phyloP scores from a whole-genome alignment of 345 rosid species.

The Nephelium lappaceum region DNA sequence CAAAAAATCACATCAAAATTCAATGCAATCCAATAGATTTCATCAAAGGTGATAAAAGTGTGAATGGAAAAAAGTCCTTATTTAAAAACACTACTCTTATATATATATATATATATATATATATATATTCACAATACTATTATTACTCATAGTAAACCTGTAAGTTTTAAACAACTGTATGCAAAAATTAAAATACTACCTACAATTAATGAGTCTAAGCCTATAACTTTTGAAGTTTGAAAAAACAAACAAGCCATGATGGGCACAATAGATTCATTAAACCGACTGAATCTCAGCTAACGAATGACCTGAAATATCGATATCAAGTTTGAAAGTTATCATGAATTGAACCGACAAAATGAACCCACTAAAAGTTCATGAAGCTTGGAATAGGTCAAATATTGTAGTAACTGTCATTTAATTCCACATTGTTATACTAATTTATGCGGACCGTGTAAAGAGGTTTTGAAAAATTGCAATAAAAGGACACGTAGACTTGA shows the following conservation, averaged over 20 bases:
- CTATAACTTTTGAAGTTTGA: background rate
- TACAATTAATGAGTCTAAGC: background rate
- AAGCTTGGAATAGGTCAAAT: background rate
- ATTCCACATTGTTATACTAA: background rate
- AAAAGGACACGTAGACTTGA: background rate
- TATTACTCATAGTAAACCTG: too few relatives aligned
- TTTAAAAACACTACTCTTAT: too few relatives aligned
- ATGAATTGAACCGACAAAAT: slow-evolving; percentile 2
- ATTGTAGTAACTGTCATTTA: background rate
- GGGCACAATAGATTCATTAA: background rate
- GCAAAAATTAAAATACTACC: background rate
- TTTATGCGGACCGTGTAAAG: background rate
- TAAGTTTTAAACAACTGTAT: too few relatives aligned
- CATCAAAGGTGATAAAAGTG: too few relatives aligned
- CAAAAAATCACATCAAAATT: too few relatives aligned
- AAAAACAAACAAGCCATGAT: background rate
- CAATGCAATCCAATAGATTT: too few relatives aligned
- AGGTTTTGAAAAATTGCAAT: background rate
- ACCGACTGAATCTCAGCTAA: background rate
- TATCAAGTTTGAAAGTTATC: background rate
- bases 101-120: too few relatives aligned
- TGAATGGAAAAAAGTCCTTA: too few relatives aligned
- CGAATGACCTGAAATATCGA: background rate
- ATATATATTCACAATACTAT: too few relatives aligned
- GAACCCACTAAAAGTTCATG: background rate